Evolutionary conservation across 169 alveolate genomes (phyloP), one percentile per base, ranked within the genome.

Genomic region (Sarcocystis neurona): DNA sequence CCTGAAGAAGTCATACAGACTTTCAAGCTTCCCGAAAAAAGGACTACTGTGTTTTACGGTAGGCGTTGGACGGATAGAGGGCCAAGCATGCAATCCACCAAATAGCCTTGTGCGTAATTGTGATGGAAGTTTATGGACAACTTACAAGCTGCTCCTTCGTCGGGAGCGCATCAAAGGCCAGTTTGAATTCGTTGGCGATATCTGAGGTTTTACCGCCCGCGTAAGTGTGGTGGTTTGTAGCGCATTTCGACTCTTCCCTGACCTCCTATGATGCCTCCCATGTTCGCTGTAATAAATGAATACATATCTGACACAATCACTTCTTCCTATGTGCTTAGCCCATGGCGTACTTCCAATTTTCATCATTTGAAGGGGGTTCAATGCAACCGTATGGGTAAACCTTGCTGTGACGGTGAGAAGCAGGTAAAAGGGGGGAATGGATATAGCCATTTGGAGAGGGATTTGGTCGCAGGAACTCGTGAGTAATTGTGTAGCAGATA

Each of bases 81-180:
- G n/a, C n/a, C n/a, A n/a, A n/a, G n/a, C n/a, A n/a, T n/a, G n/a
- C n/a, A n/a, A n/a, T n/a, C n/a, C n/a, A n/a, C n/a, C n/a, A n/a
- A n/a, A n/a, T n/a, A n/a, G n/a, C n/a, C n/a, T n/a, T n/a, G n/a
- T n/a, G n/a, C n/a, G n/a, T n/a, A n/a, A n/a, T n/a, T n/a, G n/a
- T n/a, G n/a, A n/a, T n/a, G n/a, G n/a, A n/a, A n/a, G n/a, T n/a
- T n/a, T n/a, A n/a, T n/a, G n/a, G n/a, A n/a, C n/a, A n/a, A n/a
- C n/a, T n/a, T 39, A 82, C 88, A 23, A 82, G 58, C 39, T 82
- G 68, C 46, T 82, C 79, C 8, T 78, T 82, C 23, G 79, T 82
- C 27, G 88, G 88, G 32, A 82, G 88, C 46, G 77, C 79, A n/a
- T 82, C 88, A 32, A 82, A 60, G 20, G 78, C 88, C 58, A 82